phyloP scores from a whole-genome alignment of 164 flowering plant species.

The Macadamia tetraphylla region DNA sequence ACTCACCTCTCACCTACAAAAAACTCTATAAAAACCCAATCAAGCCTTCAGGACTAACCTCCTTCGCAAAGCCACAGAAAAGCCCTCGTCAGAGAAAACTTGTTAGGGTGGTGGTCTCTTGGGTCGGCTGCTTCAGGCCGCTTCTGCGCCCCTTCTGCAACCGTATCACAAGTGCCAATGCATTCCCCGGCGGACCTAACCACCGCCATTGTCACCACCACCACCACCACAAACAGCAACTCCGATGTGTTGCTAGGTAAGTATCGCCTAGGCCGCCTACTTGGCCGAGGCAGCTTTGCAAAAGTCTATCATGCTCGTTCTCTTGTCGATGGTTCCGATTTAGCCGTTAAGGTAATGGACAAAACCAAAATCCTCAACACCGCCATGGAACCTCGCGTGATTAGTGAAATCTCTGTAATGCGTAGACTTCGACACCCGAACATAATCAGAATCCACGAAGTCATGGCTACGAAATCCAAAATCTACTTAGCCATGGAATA shows the following conservation, averaged over 20 bases:
- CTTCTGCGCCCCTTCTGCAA: neutral
- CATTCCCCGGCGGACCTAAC: neutral
- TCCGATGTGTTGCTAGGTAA: constrained; percentile 25
- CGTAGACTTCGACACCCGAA: constrained; percentile 56
- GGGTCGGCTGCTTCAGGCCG: too few relatives aligned
- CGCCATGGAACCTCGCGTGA: constrained; percentile 42
- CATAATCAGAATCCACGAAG: constrained; percentile 61
- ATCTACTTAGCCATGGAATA: constrained; percentile 71
- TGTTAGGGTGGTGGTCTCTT: too few relatives aligned
- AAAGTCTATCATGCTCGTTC: constrained; percentile 55
- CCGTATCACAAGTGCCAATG: neutral
- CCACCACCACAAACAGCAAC: neutral
- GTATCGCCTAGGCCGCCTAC: constrained; percentile 45
- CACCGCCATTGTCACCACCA: neutral
- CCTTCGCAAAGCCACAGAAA: too few relatives aligned
- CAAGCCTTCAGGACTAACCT: too few relatives aligned
- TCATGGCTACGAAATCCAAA: constrained; percentile 65
- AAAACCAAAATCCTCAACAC: constrained; percentile 29
- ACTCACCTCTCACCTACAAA: too few relatives aligned
- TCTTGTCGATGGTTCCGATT: constrained; percentile 24
- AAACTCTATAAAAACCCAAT: too few relatives aligned
- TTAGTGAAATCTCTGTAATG: constrained; percentile 62
- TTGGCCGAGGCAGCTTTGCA: constrained; percentile 75
- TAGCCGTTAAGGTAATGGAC: constrained; percentile 63
- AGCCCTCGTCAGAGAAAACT: too few relatives aligned